Percentiles rank a stretch among this genome's conserved stretches.
Evolutionary conservation across 2,329 filamentous ascomycete species (phyloP).

Genomic region (Aspergillus clavatus): DNA sequence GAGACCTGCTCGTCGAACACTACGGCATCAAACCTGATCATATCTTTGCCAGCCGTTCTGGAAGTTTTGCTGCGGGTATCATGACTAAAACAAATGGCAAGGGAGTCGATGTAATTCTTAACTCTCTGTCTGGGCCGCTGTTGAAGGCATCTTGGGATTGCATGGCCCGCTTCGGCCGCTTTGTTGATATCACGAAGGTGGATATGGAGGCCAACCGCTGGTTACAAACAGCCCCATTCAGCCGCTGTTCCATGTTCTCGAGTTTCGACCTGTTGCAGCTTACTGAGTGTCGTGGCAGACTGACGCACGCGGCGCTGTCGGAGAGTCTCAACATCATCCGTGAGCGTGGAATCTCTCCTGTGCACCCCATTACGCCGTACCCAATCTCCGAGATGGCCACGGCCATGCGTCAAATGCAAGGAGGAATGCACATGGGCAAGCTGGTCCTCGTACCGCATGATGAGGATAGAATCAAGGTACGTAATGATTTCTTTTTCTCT

Average conservation of each 20-base stretch:
- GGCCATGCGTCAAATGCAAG: slow-evolving; percentile 31
- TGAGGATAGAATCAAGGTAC: slow-evolving; percentile 3
- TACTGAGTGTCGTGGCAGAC: not conserved
- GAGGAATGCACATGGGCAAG: slow-evolving; percentile 38
- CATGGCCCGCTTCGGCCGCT: slow-evolving; percentile 20
- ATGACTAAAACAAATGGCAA: slow-evolving; percentile 14
- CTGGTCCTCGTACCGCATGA: slow-evolving; percentile 25
- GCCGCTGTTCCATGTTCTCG: slow-evolving; percentile 6
- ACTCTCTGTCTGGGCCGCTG: slow-evolving; percentile 25
- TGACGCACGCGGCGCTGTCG: slow-evolving; percentile 1
- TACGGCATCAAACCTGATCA: slow-evolving; percentile 16
- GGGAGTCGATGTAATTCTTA: slow-evolving; percentile 27
- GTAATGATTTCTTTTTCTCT: not conserved
- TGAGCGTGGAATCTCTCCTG: slow-evolving; percentile 1
- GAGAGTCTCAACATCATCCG: too few relatives aligned
- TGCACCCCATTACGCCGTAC: slow-evolving; percentile 5
- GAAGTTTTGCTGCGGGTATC: slow-evolving; percentile 16
- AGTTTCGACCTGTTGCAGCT: slow-evolving; percentile 11
- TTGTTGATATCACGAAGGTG: slow-evolving; percentile 22
- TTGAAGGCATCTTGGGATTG: slow-evolving; percentile 18
- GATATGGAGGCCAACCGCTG: slow-evolving; percentile 11
- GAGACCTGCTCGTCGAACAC: slow-evolving; percentile 8
- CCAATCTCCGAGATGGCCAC: slow-evolving; percentile 5
- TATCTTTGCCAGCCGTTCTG: slow-evolving; percentile 23
- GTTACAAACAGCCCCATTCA: slow-evolving; percentile 14